A percentile compares a stretch with the other conserved stretches of the same genome.
Conservation (phyloP, 352 stramenopile genomes). For the Phytophthora quininea region DNA sequence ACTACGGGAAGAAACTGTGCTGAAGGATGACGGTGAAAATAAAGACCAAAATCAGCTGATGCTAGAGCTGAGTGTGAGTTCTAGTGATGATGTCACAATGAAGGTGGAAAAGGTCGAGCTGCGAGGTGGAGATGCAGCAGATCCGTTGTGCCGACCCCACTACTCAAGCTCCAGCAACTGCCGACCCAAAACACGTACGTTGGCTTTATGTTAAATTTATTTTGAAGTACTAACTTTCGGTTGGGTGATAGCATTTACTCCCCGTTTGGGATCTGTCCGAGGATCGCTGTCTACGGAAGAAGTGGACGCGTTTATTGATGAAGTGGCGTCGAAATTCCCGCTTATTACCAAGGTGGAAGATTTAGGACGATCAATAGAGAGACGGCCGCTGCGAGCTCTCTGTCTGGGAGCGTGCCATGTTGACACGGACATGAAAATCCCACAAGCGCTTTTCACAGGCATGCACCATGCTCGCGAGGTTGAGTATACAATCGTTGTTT, state of each 20-base stretch:
- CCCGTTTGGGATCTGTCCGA: constrained; percentile 62
- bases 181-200: constrained; percentile 48
- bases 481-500: constrained; percentile 21
- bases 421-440: constrained; percentile 23
- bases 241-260: constrained; percentile 39
- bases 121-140: constrained; percentile 25
- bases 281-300: constrained; percentile 70
- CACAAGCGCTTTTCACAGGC: constrained; percentile 79
- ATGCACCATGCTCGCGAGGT: constrained; percentile 88
- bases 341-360: constrained; percentile 55
- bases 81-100: constrained; percentile 9
- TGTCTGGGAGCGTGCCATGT: constrained; percentile 65
- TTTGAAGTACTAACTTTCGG: constrained; percentile 1
- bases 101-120: constrained; percentile 36
- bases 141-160: constrained; percentile 40
- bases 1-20: constrained; percentile 50
- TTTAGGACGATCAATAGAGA: constrained; percentile 67
- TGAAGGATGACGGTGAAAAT: constrained; percentile 3
- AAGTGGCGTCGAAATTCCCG: constrained; percentile 44
- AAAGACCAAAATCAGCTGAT: constrained; percentile 5
- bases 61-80: constrained; percentile 35
- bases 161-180: constrained; percentile 48
- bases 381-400: constrained; percentile 62
- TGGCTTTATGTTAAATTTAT: neutral
- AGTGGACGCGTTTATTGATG: constrained; percentile 63